A percentile compares a stretch with the other conserved stretches of the same genome.
Conservation (phyloP, 1,139 yeast genomes). For the Geotrichum candidum region DNA sequence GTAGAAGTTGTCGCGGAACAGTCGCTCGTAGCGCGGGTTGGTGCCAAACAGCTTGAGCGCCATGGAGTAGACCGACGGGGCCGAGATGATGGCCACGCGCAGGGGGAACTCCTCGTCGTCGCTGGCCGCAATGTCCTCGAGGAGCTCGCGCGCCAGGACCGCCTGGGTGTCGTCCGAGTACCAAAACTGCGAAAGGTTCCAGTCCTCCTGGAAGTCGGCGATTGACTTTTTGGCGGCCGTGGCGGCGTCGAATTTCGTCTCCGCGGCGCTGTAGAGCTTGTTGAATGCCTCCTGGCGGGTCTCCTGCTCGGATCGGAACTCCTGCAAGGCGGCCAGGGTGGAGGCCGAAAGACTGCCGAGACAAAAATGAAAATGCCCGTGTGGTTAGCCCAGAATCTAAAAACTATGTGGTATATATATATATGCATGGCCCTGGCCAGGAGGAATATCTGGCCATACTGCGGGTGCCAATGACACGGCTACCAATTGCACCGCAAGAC, state of each 20-base stretch:
- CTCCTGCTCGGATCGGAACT: constrained; percentile 63
- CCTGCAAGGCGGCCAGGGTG: constrained; percentile 71
- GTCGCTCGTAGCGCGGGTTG: constrained; percentile 10
- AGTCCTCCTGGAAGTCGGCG: constrained; percentile 74
- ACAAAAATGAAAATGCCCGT: not conserved
- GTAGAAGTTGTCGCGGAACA: constrained; percentile 48
- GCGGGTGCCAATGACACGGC: no score
- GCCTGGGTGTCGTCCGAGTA: constrained; percentile 68
- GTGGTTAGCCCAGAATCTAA: no score
- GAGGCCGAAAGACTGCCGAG: constrained; percentile 49
- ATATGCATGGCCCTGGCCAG: no score
- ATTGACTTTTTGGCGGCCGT: constrained; percentile 37
- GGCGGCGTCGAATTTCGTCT: constrained; percentile 33
- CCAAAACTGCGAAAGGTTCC: constrained; percentile 95
- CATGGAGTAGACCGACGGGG: constrained; percentile 90
- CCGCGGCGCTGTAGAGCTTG: constrained; percentile 53
- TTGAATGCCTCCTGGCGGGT: constrained; percentile 55
- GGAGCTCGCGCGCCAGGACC: constrained; percentile 56
- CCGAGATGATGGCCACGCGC: constrained; percentile 52
- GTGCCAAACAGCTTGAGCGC: constrained; percentile 41
- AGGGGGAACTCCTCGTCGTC: not conserved
- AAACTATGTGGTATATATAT: no score
- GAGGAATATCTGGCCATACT: no score
- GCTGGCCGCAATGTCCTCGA: constrained; percentile 55
- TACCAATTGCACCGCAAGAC: no score